Evolutionary conservation across 2,329 filamentous ascomycete genomes (phyloP).

Genomic region (Claviceps pazoutovae): DNA sequence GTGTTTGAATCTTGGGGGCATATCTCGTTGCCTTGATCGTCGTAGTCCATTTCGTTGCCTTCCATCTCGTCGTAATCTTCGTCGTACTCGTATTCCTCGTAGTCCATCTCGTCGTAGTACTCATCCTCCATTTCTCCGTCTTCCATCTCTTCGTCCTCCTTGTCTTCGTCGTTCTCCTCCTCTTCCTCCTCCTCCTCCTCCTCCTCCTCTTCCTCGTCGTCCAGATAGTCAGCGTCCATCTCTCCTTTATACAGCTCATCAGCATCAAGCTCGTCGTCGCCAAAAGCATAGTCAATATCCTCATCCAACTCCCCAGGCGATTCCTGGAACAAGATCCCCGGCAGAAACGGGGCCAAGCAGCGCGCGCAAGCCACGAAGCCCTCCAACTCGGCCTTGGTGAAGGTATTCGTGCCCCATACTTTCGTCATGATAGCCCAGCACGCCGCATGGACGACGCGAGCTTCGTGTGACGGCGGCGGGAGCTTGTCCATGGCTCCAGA

Average conservation of each 20-base stretch:
- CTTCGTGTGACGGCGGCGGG: background rate
- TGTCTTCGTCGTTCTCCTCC: no score
- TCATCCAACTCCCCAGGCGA: constrained; percentile 5
- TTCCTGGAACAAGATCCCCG: constrained; percentile 5
- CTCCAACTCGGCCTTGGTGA: constrained; percentile 6
- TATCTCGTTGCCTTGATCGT: background rate
- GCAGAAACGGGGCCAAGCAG: constrained; percentile 3
- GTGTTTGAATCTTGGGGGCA: background rate
- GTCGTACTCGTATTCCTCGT: no score
- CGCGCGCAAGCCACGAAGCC: constrained; percentile 6
- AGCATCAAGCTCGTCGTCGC: constrained; percentile 2
- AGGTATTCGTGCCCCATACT: constrained; percentile 2
- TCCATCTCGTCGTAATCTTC: background rate
- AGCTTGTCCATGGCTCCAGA: background rate
- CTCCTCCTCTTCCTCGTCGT: no score
- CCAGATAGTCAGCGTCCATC: no score
- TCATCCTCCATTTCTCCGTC: no score
- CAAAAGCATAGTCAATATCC: constrained; percentile 6
- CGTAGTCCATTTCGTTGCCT: background rate
- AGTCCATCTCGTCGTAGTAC: no score
- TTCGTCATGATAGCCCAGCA: constrained; percentile 5
- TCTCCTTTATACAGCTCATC: no score
- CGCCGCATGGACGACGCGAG: constrained; percentile 5
- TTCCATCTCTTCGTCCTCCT: no score
- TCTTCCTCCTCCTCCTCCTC: no score